Evolutionary conservation across 169 alveolate genomes (phyloP), one percentile per base, ranked within the genome.

Genomic region (Plasmodium adleri): DNA sequence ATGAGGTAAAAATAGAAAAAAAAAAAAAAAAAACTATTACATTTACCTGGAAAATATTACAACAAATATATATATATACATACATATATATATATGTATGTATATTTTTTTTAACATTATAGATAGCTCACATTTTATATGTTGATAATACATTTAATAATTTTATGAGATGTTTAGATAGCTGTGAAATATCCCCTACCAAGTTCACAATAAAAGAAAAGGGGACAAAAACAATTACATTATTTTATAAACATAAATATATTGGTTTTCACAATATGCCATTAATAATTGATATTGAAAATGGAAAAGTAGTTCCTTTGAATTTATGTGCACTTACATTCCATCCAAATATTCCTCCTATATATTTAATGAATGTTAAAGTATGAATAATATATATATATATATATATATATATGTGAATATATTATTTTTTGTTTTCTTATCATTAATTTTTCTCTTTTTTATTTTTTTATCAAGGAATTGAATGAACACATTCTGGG

Each of bases 231-330:
- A 86, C 74, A 7, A 22, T 86, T 26, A 86, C 73, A 4, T n/a
- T 86, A 28, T 24, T 66, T 26, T 86, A 86, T 86, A 86, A 86
- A 66, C 87, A 86, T 49, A 72, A 70, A 59, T 86, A 86, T 54
- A 43, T 86, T 59, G 92, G 92, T 28, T 74, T 86, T 22, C 88
- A 86, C 58, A 86, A 86, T 26, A 86, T 72, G 88, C 92, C 92
- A 72, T 54, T 86, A 66, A 86, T 86, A 22, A 72, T 86, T 49
- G 92, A 72, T 22, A 87, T 86, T 13, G 87, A 86, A 86, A 70
- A 86, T 72, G 92, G 92, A 60, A 86, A 86, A 63, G 58, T 59
- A 32, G 76, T 86, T 71, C 88, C 92, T 22, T 45, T 86, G 32
- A 86, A 67, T 60, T 32, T 86, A 13, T 59, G 63, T 28, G 59